Evolutionary conservation across 106 monocot genomes (phyloP), one percentile per base, ranked within the genome.

Genomic region (Posidonia australis): DNA sequence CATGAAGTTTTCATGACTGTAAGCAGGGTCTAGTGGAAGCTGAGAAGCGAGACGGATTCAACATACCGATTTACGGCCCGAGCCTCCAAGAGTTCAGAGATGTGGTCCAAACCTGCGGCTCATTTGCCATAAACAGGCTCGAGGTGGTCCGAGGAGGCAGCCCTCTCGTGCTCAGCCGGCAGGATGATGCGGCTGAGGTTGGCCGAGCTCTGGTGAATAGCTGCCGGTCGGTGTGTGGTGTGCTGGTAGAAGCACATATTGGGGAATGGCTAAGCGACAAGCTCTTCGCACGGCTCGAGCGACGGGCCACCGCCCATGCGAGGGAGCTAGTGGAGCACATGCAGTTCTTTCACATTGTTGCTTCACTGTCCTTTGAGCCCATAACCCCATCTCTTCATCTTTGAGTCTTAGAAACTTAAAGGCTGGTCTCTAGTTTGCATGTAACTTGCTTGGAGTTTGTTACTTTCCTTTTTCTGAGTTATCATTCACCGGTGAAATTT

Each of bases 71-170:
- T 17, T 79, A 79, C 45, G 75, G 64, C 2, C 26, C 70, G 25
- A 75, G 60, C 31, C 51, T 75, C 0, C 17, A 51, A 53, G 79
- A 79, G 75, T 75, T 79, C 63, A 21, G 20, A 30, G 79, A 79
- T 17, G 79, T 67, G 22, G 69, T 71, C 16, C 65, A 66, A 13
- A 56, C 65, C 9, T 42, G 66, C 11, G 70, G 45, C 5, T 49
- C 58, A 3, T 75, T 74, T 36, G 42, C 27, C 17, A 52, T 79
- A 26, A 70, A 65, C 25, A 58, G 53, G 20, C 75, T 79, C 1
- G 70, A 79, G 53, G 44, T 67, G 10, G 51, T 79, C 14, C 54
- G 18, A 2, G 64, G 59, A 14, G 65, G 63, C 16, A 70, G 60
- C 30, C 69, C 69, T 5, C 60, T 70, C 25, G 64, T 65, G 20